Base-by-base conservation (phyloP, 2,329 filamentous ascomycete species). In the Endothia cerciana region DNA sequence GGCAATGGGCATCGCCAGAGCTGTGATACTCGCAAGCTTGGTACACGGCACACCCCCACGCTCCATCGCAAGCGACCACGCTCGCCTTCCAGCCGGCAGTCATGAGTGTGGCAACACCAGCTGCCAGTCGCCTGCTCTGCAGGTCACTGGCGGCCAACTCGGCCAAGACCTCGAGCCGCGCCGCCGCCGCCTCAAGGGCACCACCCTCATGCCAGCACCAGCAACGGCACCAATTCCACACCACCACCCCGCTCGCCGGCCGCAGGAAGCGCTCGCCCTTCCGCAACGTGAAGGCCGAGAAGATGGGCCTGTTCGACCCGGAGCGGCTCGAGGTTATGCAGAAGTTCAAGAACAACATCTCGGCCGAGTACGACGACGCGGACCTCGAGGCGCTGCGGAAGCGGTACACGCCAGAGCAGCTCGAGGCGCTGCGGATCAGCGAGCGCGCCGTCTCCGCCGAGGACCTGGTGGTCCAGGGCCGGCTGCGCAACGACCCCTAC, bases 321-420 rank as follows among this genome's bases (percentile, higher is more conserved):
- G 60, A 40, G 33, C 36, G 33, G 47, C 79, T 81, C 41, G 74
- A 80, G 43, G 77, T 78, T 63, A 71, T 86, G 69, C 74, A 79
- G 28, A 72, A 80, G 70, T 85, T 80, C 71, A 76, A 79, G 64
- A 73, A 80, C 68, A 73, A 84, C 51, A 75, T 79, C 53, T 89
- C 88, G 73, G 83, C 87, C 69, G 81, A 85, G 17, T 95, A 93
- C 80, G 88, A 87, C 17, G 78, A 83, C 49, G 83, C 88, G 69
- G 89, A 95, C 74, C 85, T 87, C 73, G 82, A 83, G 67, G 73
- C 79, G 25, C 83, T 97, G 65, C 78, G 79, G 66, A 79, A 87
- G 73, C 86, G 85, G 72, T 98, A 97, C 82, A 91, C 92, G 0
- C 84, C 89, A 19, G 87, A 90, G 75, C 94, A 98, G 80, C 83